Evolutionary conservation across 129 eudicot species (phyloP), one percentile per base, ranked within the genome.

Genomic region (Tagetes patula): DNA sequence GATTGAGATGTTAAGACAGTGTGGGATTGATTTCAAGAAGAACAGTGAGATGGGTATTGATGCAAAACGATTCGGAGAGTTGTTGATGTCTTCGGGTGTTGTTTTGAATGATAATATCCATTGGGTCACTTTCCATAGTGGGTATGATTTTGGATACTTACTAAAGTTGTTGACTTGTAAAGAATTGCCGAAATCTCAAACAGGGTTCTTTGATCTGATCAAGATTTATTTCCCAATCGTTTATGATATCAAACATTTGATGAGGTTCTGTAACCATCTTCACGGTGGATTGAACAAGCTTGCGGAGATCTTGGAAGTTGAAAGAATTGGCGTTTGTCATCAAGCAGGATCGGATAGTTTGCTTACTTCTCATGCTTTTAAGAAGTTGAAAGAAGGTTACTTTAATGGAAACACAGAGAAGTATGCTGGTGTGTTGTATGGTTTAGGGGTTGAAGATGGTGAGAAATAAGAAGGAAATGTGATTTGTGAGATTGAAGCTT

Each of bases 321-420:
- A 82, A 63, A 72, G 86, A 45, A 81, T 78, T 27, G 86, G 97
- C 45, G 75, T 91, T 67, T 84, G 88, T 43, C 97, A 91, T 65
- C 97, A 91, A 76, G 96, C 95, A 36, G 96, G 97, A 32, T 91
- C 97, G 0, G 97, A 91, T 83, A 91, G 97, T 74, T 85, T 91
- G 87, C 92, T 91, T 64, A 91, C 97, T 0, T 78, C 90, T 8
- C 82, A 77, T 69, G 73, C 92, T 27, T 88, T 91, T 86, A 84
- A 80, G 83, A 91, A 84, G 80, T 73, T 87, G 85, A 87, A 87
- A 75, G 92, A 87, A 9, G 62, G 75, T 63, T 87, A 88, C 91
- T 88, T 91, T 77, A 81, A 87, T 39, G 95, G 92, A 14, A 84
- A 91, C 4, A 31, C 86, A 73, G 95, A 88, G 71, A 86, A 84